Evolutionary conservation across 495 filamentous ascomycete genomes (phyloP).

Genomic region (Tetracladium marchalianum): DNA sequence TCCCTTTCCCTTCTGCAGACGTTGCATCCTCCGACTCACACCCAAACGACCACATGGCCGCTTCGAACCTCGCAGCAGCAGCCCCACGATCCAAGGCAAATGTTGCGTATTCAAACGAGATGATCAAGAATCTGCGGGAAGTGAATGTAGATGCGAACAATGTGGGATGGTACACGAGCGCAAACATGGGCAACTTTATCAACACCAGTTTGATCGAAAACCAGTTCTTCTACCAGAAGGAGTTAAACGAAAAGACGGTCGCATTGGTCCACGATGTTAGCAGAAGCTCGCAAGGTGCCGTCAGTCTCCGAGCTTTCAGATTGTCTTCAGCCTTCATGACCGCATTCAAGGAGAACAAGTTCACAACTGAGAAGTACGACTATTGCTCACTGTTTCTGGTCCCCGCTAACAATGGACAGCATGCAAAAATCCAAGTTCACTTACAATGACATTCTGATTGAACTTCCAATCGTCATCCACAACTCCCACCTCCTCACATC

Average conservation of each 20-base stretch:
- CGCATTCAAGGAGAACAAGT: conserved; percentile 92
- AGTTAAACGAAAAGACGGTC: conserved; percentile 85
- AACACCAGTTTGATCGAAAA: conserved; percentile 94
- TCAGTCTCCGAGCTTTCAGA: conserved; percentile 85
- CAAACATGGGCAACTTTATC: conserved; percentile 97
- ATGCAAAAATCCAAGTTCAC: conserved; percentile 85
- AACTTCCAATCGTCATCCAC: conserved; percentile 86
- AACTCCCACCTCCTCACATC: conserved; percentile 95
- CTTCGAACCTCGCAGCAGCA: conserved; percentile 69
- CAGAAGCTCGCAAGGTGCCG: conserved; percentile 81
- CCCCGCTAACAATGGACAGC: conserved; percentile 36
- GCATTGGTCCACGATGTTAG: conserved; percentile 91
- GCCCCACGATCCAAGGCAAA: conserved; percentile 90
- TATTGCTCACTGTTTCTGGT: neutral
- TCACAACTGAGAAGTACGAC: conserved; percentile 82
- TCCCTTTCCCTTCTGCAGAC: conserved; percentile 87
- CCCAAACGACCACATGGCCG: conserved; percentile 54
- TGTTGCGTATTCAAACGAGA: conserved; percentile 82
- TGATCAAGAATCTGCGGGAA: conserved; percentile 92
- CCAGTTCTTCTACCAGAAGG: conserved; percentile 92
- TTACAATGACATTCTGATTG: conserved; percentile 88
- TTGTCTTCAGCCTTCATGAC: conserved; percentile 83
- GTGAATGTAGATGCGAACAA: conserved; percentile 98
- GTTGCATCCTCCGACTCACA: conserved; percentile 60
- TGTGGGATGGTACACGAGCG: conserved; percentile 97